phyloP scores from a whole-genome alignment of 179 eudicot genomes.

The Vitellaria paradoxa region DNA sequence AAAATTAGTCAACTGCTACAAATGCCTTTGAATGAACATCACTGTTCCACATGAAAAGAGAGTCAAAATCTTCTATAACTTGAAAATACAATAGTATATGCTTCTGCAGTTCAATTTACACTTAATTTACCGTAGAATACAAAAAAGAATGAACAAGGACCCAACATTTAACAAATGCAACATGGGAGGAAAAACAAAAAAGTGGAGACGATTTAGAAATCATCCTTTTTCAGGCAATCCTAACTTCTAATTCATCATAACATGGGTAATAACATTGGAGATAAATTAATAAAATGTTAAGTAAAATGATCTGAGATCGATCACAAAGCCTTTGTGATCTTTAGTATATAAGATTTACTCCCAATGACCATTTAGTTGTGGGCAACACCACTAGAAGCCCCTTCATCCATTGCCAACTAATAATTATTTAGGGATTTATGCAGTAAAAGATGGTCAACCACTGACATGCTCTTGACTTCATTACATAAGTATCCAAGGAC shows the following conservation, averaged over 20 bases:
- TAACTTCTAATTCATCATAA: not conserved
- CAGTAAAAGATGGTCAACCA: no score
- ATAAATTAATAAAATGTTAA: slow-evolving; percentile 2
- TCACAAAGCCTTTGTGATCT: not conserved
- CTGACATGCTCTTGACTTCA: no score
- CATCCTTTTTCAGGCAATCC: not conserved
- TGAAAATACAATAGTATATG: not conserved
- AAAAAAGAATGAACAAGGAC: slow-evolving; percentile 9
- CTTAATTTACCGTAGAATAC: not conserved
- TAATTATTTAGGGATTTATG: no score
- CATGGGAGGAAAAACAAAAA: not conserved
- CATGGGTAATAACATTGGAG: slow-evolving; percentile 1
- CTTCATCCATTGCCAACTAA: no score
- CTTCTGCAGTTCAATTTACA: not conserved
- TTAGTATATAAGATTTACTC: not conserved
- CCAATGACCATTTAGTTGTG: no score
- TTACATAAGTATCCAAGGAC: no score
- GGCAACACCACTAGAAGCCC: no score
- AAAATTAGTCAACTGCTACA: slow-evolving; percentile 91
- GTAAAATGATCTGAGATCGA: slow-evolving; percentile 3
- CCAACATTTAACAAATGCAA: slow-evolving; percentile 6
- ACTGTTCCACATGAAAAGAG: slow-evolving; percentile 34
- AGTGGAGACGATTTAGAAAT: not conserved
- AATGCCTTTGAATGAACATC: slow-evolving; percentile 92
- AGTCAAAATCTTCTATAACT: slow-evolving; percentile 4